Evolutionary conservation across 257 asterid species (phyloP), one percentile per base, ranked within the genome.

Genomic region (Voacanga thouarsii): DNA sequence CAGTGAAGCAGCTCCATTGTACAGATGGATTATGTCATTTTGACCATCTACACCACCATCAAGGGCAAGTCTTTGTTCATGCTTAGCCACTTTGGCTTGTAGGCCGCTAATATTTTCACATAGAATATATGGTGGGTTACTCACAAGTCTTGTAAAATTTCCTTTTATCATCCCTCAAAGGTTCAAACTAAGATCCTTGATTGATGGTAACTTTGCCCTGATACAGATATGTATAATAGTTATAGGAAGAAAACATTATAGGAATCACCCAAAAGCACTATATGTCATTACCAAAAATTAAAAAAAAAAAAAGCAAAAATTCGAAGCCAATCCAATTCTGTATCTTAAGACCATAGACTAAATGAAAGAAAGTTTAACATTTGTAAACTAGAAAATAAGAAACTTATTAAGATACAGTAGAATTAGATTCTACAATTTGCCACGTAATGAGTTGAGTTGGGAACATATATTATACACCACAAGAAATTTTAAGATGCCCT

Each of bases 101-200:
- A 96, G 83, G 43, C 91, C 92, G 50, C 86, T 79, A 26, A 96
- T 85, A 19, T 88, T 82, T 81, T 82, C 86, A 72, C 90, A 90
- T 5, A 98, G 98, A 28, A 96, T 93, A 68, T 93, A 93, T 0
- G 97, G 98, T 56, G 97, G 99, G 80, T 96, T 96, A 78, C 98
- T 93, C 7, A 93, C 95, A 41, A 96, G 44, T 51, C 99, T 98
- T 41, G 82, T 73, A 45, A 93, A 80, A 64, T 77, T 83, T 71
- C 93, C 92, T 83, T n/a, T 84, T 87, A 49, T 81, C 71, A 41
- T 83, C 88, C 83, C 82, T 86, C 79, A 95, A 79, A 8, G 99
- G 97, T 70, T 93, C 97, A 72, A 88, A 93, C 99, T 98, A 95
- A 39, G 91, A 87, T 70, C 98, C 98, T 84, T 79, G 86, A 86